Evolutionary conservation across 768 basidiomycete species (phyloP), one percentile per base, ranked within the genome.

Genomic region (Phylloporus scabripes): DNA sequence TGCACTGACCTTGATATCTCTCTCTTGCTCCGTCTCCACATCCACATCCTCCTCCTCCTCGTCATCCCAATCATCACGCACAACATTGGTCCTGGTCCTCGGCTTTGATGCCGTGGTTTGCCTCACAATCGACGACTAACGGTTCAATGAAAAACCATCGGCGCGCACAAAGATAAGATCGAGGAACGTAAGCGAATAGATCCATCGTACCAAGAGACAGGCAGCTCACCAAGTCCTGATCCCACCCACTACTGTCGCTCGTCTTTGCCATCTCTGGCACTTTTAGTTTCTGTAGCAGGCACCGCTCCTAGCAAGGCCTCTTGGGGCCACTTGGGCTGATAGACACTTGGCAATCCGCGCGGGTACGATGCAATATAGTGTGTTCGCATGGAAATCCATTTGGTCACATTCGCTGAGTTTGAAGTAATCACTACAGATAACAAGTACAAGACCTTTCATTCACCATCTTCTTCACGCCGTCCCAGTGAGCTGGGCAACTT

Each of bases 61-160:
- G 46, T 85, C 28, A 11, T 29, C 83, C 83, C 83, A 84, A 57
- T 80, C 79, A 52, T 82, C 79, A 14, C 64, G 66, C 18, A 74
- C 67, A 24, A 24, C 42, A n/a, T n/a, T n/a, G n/a, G n/a, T n/a
- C 39, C 24, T 45, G 21, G 15, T 24, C 43, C 48, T 56, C 21
- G 20, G 29, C 33, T 34, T 46, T 55, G 44, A 36, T 14, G 21
- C 51, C 28, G 47, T 11, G 6, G 51, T 37, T 45, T 28, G 38
- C 34, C 23, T 49, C 44, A 37, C 32, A 24, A 50, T 28, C 36
- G 38, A 34, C 29, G 49, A 41, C 57, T 59, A 39, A 28, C 32
- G 31, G 34, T n/a, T 9, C 46, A n/a, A 23, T 18, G 14, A 17
- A 29, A 37, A n/a, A n/a, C n/a, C n/a, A n/a, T n/a, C n/a, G n/a